phyloP scores from a whole-genome alignment of 805 yeast genomes.

The Zygoascus biomembranicola region DNA sequence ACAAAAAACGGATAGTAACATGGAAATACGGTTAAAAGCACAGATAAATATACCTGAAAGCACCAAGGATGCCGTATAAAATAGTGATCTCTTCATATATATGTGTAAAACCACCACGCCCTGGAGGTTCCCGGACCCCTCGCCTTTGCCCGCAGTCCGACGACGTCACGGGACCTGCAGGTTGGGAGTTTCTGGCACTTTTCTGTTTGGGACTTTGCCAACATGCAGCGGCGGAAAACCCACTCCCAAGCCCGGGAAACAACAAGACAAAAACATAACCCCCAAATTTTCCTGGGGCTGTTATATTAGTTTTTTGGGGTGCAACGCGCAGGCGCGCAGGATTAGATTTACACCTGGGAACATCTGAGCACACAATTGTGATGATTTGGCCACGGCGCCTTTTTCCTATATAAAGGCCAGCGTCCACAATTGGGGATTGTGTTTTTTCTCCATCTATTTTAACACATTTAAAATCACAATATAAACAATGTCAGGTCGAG shows the following conservation, averaged over 20 bases:
- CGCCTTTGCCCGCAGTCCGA: too few relatives aligned
- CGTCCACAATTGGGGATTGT: not conserved
- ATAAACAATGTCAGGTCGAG: constrained; percentile 44
- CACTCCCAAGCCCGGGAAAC: not conserved
- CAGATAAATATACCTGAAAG: too few relatives aligned
- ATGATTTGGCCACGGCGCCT: not conserved
- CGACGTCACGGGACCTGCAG: too few relatives aligned
- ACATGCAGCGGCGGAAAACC: not conserved
- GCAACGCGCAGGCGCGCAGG: not conserved
- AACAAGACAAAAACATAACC: not conserved
- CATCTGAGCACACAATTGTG: not conserved
- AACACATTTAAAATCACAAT: not conserved
- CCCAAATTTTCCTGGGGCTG: not conserved
- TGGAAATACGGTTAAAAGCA: too few relatives aligned
- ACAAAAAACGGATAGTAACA: too few relatives aligned
- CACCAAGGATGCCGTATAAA: too few relatives aligned
- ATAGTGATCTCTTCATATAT: too few relatives aligned
- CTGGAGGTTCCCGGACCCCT: too few relatives aligned
- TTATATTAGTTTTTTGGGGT: not conserved
- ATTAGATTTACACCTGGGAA: not conserved
- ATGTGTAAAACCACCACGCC: too few relatives aligned
- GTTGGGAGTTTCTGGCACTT: not conserved
- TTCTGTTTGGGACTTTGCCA: not conserved
- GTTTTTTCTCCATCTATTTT: not conserved
- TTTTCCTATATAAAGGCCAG: not conserved